Evolutionary conservation across 108 stramenopile species (phyloP), one percentile per base, ranked within the genome.

Genomic region (Aurantiochytrium sp.): DNA sequence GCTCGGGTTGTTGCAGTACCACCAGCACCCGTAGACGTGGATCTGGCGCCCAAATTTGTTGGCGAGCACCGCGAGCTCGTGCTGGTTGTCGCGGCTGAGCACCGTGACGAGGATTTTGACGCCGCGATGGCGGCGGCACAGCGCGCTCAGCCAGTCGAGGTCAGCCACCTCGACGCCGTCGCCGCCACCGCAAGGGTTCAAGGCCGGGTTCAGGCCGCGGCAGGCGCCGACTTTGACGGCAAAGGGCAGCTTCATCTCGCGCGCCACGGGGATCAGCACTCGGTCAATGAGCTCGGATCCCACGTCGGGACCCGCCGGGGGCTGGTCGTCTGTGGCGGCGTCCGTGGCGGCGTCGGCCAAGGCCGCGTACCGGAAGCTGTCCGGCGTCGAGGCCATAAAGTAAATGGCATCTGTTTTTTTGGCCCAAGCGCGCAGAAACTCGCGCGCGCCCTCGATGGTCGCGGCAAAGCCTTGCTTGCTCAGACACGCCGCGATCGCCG

Each of bases 1-100:
- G 37, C 91, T 93, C 3, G 95, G 97, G 87, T 97, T 97, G 91
- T 96, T 96, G 86, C 95, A 96, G 88, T 94, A 97, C 96, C 96
- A 96, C 90, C 93, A 92, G 65, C 95, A 96, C 1, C 96, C 96
- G 81, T 97, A 97, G 17, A 97, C 69, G 89, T 96, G 96, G n/a
- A 97, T 86, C 73, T 97, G 96, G 8, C 59, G 59, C 37, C 94
- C 90, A 87, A 96, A 97, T 90, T 97, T 97, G 68, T 90, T 89
- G 37, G 95, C 95, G 55, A 97, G 55, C 19, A 97, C 96, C 32
- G 92, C 92, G 21, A 95, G 95, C 89, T 96, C 95, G 89, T 97
- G 97, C 87, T 97, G 96, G 88, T 96, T 96, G 69, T 90, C 91
- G 22, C 94, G 89, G 1, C 94, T 93, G n/a, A 97, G 87, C 68